These are phyloP conservation scores for Cryptomeria japonica DNA, from an alignment of 75 land plant genomes.

Conservation along the genomic window DNA sequence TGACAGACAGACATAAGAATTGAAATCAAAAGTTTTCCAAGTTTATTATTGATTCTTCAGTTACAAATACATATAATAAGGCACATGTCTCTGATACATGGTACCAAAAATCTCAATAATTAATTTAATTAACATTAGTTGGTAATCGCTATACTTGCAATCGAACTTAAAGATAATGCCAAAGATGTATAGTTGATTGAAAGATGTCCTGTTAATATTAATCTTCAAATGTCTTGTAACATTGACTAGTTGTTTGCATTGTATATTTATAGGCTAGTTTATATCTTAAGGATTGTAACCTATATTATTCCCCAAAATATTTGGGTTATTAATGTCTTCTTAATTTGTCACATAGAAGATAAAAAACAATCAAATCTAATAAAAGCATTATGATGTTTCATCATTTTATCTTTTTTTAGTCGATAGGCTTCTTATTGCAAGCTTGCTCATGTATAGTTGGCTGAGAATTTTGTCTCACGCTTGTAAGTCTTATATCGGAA, in stretches of 20 bases:
- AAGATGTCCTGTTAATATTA: not conserved
- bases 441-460: too few relatives aligned
- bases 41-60: too few relatives aligned
- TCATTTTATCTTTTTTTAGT: not conserved
- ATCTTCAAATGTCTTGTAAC: not conserved
- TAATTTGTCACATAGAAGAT: not conserved
- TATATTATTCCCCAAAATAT: not conserved
- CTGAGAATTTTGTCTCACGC: too few relatives aligned
- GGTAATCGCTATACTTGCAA: not conserved
- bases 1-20: not conserved
- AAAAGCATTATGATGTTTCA: not conserved
- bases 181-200: not conserved
- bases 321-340: too few relatives aligned
- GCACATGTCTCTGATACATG: not conserved
- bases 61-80: not conserved
- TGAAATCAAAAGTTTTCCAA: too few relatives aligned
- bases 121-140: not conserved
- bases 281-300: not conserved
- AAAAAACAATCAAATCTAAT: not conserved
- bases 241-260: not conserved
- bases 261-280: not conserved
- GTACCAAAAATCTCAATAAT: too few relatives aligned
- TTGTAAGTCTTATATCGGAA: too few relatives aligned
- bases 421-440: too few relatives aligned
- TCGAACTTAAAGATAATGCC: not conserved